A percentile compares a stretch with the other conserved stretches of the same genome.
Evolutionary conservation across 2,329 filamentous ascomycete species (phyloP).

Genomic region (Calcarisporium arbuscula): DNA sequence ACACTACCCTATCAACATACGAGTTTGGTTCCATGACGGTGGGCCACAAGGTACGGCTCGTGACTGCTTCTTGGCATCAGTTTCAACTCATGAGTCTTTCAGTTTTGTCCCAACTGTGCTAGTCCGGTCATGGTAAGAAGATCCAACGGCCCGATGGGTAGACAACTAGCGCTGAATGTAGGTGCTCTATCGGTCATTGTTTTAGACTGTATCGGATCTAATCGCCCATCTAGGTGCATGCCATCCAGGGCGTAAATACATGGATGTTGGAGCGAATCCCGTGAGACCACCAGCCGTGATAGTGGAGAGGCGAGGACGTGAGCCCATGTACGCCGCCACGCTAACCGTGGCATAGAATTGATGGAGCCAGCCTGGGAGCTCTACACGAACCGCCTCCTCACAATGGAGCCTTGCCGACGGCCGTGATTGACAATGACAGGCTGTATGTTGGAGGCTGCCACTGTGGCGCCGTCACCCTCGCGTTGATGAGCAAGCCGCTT

Average conservation of each 20-base stretch:
- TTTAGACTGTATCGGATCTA: too few relatives aligned
- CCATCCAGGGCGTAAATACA: slow-evolving; percentile 37
- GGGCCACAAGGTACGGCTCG: slow-evolving; percentile 32
- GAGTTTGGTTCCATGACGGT: slow-evolving; percentile 30
- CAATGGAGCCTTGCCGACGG: slow-evolving; percentile 33
- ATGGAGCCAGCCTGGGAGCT: slow-evolving; percentile 27
- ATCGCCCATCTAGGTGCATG: slow-evolving; percentile 28
- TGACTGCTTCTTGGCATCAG: too few relatives aligned
- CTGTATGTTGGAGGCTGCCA: slow-evolving; percentile 45
- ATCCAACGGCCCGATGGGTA: too few relatives aligned
- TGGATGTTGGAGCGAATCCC: slow-evolving; percentile 27
- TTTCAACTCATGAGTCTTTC: too few relatives aligned
- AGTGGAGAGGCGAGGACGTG: too few relatives aligned
- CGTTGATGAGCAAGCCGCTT: slow-evolving; percentile 35
- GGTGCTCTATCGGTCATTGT: slow-evolving; percentile 6
- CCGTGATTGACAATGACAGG: slow-evolving; percentile 29
- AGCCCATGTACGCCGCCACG: too few relatives aligned
- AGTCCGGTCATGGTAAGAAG: slow-evolving; percentile 35
- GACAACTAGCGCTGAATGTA: slow-evolving; percentile 10
- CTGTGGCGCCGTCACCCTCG: slow-evolving; percentile 41
- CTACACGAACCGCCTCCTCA: slow-evolving; percentile 28
- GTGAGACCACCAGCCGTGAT: slow-evolving; percentile 24
- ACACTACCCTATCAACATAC: slow-evolving; percentile 36
- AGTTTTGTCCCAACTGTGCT: slow-evolving; percentile 49
- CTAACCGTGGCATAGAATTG: too few relatives aligned